phyloP scores from a whole-genome alignment of 306 rosid genomes.

The Trifolium dubium region DNA sequence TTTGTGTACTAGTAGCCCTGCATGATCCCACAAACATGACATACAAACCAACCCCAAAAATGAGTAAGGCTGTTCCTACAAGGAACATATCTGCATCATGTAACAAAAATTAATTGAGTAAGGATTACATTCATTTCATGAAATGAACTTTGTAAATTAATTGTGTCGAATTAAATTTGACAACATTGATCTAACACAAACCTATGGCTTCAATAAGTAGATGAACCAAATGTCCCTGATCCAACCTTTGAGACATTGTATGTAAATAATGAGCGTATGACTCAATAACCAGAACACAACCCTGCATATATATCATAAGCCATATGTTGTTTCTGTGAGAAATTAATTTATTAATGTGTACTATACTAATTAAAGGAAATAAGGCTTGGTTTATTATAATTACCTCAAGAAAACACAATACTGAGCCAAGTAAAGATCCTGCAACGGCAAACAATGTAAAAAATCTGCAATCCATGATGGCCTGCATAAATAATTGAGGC shows the following conservation, averaged over 20 bases:
- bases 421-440: conserved; percentile 55
- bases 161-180: too few relatives aligned
- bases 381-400: not conserved
- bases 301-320: conserved; percentile 40
- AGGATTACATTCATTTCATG: not conserved
- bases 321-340: not conserved
- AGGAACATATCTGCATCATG: conserved; percentile 53
- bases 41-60: conserved; percentile 51
- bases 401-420: conserved; percentile 55
- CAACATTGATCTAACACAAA: not conserved
- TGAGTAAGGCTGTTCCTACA: conserved; percentile 51
- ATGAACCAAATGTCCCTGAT: conserved; percentile 45
- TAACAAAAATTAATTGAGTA: not conserved
- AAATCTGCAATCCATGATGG: conserved; percentile 52
- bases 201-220: conserved; percentile 58
- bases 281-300: conserved; percentile 44
- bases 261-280: conserved; percentile 45
- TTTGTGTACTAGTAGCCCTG: conserved; percentile 8
- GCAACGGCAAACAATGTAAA: conserved; percentile 50
- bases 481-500: conserved; percentile 42
- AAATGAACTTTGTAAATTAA: not conserved
- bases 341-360: too few relatives aligned
- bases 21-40: conserved; percentile 49
- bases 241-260: conserved; percentile 38
- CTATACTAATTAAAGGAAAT: too few relatives aligned